Evolutionary conservation across 192 early-diverging fungal species (phyloP), one percentile per base, ranked within the genome.

Genomic region (Coemansia sp.): DNA sequence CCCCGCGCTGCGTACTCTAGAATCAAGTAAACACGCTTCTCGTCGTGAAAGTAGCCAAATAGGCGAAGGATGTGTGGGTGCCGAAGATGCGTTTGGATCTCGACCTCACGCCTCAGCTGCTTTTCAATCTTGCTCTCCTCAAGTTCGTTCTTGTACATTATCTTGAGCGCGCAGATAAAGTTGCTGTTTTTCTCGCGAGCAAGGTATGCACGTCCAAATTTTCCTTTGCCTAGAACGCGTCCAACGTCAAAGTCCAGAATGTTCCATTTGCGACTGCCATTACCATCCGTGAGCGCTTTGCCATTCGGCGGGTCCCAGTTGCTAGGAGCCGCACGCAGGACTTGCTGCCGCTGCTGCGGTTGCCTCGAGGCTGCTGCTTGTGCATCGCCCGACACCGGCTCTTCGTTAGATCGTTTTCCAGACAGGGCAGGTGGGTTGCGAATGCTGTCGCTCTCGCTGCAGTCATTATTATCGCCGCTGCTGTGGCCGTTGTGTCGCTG

Each of bases 1-100:
- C n/a, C n/a, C n/a, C n/a, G n/a, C n/a, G n/a, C n/a, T n/a, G n/a
- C 97, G 75, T 94, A 98, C 76, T 99, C 97, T 2, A 99, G 87
- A 29, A 99, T 96, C 66, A 99, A 74, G 68, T 94, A 97, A 2
- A 98, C 92, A 20, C 94, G 88, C 66, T 93, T 96, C 47, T 89
- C 87, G 68, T 99, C 97, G 83, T 98, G 92, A 76, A 99, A 99
- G 75, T 97, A 98, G 3, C 95, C 95, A 69, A 91, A 96, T 12
- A 99, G 82, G n/a, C 97, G 87, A 13, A 99, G 85, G 70, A 99
- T 97, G 78, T 99, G 91, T 10, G 90, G 89, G 70, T 98, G 97
- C 87, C 93, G 87, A 24, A 98, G 83, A 71, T 95, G 93, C 3
- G 90, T 89, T 76, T 98, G 97, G 70, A 98, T 97, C 67, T 99